Conservation (phyloP, 306 rosid genomes). For the Casuarina glauca region DNA sequence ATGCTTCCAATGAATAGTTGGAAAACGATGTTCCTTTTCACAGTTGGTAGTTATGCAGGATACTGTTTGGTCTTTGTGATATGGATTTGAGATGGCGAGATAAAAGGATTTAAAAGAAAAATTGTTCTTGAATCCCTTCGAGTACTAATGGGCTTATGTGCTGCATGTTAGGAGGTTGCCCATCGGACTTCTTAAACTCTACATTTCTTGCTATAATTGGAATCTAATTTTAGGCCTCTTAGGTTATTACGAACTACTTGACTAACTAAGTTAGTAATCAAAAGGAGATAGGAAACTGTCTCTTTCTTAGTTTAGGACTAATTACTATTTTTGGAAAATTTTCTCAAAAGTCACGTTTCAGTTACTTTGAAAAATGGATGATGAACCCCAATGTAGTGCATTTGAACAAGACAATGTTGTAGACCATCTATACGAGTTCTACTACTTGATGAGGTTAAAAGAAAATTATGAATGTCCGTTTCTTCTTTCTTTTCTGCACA, state of each 20-base stretch:
- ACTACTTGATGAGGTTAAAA: no score
- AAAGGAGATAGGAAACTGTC: constrained; percentile 14
- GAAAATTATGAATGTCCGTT: no score
- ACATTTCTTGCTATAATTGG: background rate
- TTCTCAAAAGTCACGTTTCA: constrained; percentile 19
- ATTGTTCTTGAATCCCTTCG: background rate
- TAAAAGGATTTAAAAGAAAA: background rate
- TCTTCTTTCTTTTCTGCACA: no score
- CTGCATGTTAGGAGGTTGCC: background rate
- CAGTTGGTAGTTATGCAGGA: background rate
- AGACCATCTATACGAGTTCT: background rate
- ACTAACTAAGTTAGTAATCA: background rate
- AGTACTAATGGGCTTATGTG: background rate
- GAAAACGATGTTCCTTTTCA: background rate
- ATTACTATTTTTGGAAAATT: background rate
- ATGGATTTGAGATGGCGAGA: constrained; percentile 11
- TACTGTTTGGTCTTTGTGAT: constrained; percentile 6
- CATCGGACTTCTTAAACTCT: background rate
- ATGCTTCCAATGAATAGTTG: constrained; percentile 1
- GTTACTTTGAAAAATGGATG: constrained; percentile 2
- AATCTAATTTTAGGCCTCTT: background rate
- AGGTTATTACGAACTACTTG: background rate
- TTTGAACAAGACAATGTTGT: constrained; percentile 7
- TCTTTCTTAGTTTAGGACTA: constrained; percentile 19
- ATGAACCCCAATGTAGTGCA: constrained; percentile 13